These are phyloP conservation scores for Cornus kousa DNA, from an alignment of 148 eudicot genomes.

Conservation along the genomic window DNA sequence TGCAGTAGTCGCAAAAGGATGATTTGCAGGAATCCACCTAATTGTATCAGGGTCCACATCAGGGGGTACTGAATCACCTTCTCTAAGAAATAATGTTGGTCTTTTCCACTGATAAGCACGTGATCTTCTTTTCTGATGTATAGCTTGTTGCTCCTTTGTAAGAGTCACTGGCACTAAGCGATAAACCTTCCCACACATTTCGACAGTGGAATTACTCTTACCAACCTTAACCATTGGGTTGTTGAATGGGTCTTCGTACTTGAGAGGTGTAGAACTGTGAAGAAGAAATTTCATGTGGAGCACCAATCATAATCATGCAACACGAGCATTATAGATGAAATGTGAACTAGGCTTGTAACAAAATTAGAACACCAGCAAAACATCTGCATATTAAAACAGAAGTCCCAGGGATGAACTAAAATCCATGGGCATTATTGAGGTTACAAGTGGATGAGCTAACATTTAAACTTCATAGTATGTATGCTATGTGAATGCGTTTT, in stretches of 20 bases:
- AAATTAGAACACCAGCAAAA: neutral
- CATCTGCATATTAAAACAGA: neutral
- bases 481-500: neutral
- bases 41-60: slow-evolving; percentile 95
- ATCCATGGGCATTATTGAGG: neutral
- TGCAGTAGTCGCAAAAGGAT: slow-evolving; percentile 94
- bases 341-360: neutral
- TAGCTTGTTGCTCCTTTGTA: slow-evolving; percentile 69
- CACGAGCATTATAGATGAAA: neutral
- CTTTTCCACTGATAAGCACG: slow-evolving; percentile 99
- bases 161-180: slow-evolving; percentile 86
- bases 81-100: slow-evolving; percentile 85
- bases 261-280: slow-evolving; percentile 76
- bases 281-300: slow-evolving; percentile 5
- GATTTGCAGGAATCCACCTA: slow-evolving; percentile 99
- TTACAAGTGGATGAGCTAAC: neutral
- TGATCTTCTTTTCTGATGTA: slow-evolving; percentile 93
- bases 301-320: slow-evolving; percentile 14
- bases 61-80: slow-evolving; percentile 89
- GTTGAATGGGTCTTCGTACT: slow-evolving; percentile 94
- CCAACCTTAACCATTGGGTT: slow-evolving; percentile 86
- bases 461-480: neutral
- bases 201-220: slow-evolving; percentile 73
- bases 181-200: slow-evolving; percentile 97
- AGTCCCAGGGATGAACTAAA: neutral